Evolutionary conservation across 2,329 filamentous ascomycete genomes (phyloP), one percentile per base, ranked within the genome.

Genomic region (Arthrocladium fulminans): DNA sequence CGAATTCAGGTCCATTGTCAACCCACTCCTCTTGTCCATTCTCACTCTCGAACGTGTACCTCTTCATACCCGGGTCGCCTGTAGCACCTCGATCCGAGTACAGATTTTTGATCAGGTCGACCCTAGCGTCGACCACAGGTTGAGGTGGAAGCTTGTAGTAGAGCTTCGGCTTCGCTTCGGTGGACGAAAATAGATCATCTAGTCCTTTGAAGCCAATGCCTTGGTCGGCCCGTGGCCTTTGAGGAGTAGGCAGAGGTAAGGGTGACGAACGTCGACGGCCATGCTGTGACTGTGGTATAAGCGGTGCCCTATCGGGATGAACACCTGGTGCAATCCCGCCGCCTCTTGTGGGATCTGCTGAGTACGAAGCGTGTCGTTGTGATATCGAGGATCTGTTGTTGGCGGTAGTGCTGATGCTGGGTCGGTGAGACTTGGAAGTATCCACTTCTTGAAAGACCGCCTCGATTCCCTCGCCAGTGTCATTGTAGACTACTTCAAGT

Each of bases 401-500:
- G 23, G n/a, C 23, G 8, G 29, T 19, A 19, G 27, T 15, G 12
- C 19, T 17, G 27, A 52, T 37, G 20, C 47, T 49, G 8, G 45
- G 32, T 23, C 39, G 24, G 20, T 44, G 42, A 9, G 29, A 17
- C 12, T 35, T 17, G 13, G 42, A 29, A 20, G 55, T 25, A 39
- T 64, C 65, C 15, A 65, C 62, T 61, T 81, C 76, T 46, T 76
- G 72, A 20, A 87, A 73, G 9, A 65, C 68, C 13, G 80, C 80
- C 30, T 71, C 71, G 10, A 82, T 70, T 22, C 76, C 77, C 44
- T 80, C 70, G 2, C 73, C 70, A 2, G 74, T 74, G 22, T 72
- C 66, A 20, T 80, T 73, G 60, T 94, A 94, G 5, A 74, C 65
- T 5, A 94, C 79, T 65, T 90, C 86, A 80, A 84, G 94, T 9